Percentiles rank a stretch among this genome's conserved stretches.
Conservation (phyloP, 495 filamentous ascomycete species). For the Talaromyces ruber region DNA sequence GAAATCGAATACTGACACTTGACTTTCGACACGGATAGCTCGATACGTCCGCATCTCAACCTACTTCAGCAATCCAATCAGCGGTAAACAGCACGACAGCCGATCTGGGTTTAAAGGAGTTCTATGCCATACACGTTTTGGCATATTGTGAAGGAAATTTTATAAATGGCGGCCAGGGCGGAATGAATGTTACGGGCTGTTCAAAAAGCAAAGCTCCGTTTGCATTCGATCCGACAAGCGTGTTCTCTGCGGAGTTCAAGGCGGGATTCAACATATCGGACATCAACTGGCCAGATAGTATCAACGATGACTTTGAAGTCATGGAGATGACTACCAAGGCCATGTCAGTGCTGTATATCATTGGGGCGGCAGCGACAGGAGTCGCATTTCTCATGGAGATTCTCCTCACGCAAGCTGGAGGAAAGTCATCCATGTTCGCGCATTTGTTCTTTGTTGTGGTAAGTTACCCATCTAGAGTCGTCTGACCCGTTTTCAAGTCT, state of each 20-base stretch:
- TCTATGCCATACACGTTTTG: constrained; percentile 66
- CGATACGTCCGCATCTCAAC: constrained; percentile 55
- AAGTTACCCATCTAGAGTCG: neutral
- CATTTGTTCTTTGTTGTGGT: constrained; percentile 33
- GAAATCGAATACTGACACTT: constrained; percentile 4
- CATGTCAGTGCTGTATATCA: constrained; percentile 56
- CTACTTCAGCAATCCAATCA: constrained; percentile 14
- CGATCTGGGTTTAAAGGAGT: constrained; percentile 45
- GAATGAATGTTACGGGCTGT: constrained; percentile 53
- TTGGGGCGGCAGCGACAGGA: constrained; percentile 50
- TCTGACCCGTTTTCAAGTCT: neutral
- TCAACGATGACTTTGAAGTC: constrained; percentile 51
- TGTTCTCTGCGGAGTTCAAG: constrained; percentile 45
- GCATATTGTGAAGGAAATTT: constrained; percentile 60
- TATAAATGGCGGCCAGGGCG: constrained; percentile 24
- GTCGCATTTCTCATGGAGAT: constrained; percentile 44
- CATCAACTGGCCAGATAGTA: constrained; percentile 53
- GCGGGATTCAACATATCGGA: constrained; percentile 43
- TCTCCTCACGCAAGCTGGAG: constrained; percentile 26
- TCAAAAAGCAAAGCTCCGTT: constrained; percentile 45
- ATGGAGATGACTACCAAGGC: constrained; percentile 38
- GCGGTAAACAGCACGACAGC: constrained; percentile 12
- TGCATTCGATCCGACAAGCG: constrained; percentile 51
- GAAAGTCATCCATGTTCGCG: constrained; percentile 26
- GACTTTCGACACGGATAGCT: constrained; percentile 28